phyloP scores from a whole-genome alignment of 371 early-diverging fungal species.

The Cladochytrium tenue region DNA sequence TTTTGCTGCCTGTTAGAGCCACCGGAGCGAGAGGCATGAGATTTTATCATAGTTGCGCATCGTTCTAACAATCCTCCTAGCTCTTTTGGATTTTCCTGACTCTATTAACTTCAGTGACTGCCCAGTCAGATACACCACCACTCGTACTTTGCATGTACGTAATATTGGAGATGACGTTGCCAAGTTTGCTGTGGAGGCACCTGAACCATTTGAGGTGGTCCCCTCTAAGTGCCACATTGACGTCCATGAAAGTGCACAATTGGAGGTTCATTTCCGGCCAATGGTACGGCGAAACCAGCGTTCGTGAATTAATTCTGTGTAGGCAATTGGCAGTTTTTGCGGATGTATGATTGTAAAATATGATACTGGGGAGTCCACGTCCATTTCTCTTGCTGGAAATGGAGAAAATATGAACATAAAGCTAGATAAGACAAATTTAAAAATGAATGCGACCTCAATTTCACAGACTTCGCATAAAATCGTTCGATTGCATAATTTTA shows the following conservation, averaged over 20 bases:
- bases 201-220: constrained; percentile 33
- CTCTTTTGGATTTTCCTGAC: constrained; percentile 56
- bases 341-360: constrained; percentile 33
- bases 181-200: constrained; percentile 36
- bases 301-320: no score
- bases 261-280: neutral
- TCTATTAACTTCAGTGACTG: constrained; percentile 39
- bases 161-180: constrained; percentile 51
- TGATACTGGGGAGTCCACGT: constrained; percentile 46
- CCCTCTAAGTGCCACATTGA: constrained; percentile 39
- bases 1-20: constrained; percentile 54
- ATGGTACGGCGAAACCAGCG: no score
- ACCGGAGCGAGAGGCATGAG: constrained; percentile 54
- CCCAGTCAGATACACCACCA: constrained; percentile 40
- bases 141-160: constrained; percentile 43
- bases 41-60: neutral
- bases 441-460: constrained; percentile 50
- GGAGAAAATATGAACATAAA: constrained; percentile 49
- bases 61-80: constrained; percentile 15
- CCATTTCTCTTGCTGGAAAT: constrained; percentile 30
- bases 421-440: constrained; percentile 42
- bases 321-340: constrained; percentile 41
- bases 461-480: constrained; percentile 38
- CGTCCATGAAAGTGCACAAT: constrained; percentile 14
- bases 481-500: constrained; percentile 40